A percentile compares a stretch with the other conserved stretches of the same genome.
phyloP scores from a whole-genome alignment of 2,329 filamentous ascomycete genomes.

The Ciborinia camelliae region DNA sequence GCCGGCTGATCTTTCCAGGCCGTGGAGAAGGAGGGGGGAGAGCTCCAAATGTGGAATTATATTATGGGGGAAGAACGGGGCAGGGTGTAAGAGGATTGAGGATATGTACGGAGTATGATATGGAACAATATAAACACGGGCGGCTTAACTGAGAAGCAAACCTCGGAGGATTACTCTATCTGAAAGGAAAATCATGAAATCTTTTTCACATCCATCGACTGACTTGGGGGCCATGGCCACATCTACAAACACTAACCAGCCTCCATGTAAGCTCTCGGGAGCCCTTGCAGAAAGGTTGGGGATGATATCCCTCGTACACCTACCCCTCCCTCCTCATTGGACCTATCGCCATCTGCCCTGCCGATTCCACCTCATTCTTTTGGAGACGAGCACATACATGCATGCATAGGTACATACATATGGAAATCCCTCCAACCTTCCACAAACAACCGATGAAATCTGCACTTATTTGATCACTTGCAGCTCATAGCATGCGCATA shows the following conservation, averaged over 20 bases:
- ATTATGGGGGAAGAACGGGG: constrained; percentile 14
- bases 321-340: not conserved
- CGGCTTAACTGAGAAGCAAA: not conserved
- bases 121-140: constrained; percentile 15
- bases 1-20: not conserved
- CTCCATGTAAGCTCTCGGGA: constrained; percentile 19
- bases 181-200: not conserved
- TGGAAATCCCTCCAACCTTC: not conserved
- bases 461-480: constrained; percentile 13
- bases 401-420: not conserved
- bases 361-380: constrained; percentile 9
- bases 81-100: not conserved
- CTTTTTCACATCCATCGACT: not conserved
- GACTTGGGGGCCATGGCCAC: not conserved
- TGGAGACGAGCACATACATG: constrained; percentile 27
- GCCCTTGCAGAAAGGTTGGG: constrained; percentile 23
- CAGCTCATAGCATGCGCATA: constrained; percentile 1
- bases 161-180: not conserved
- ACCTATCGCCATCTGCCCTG: not conserved
- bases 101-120: too few species aligned
- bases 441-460: constrained; percentile 11
- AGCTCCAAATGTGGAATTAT: constrained; percentile 16
- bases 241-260: not conserved
- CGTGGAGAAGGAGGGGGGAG: not conserved
- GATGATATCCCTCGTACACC: not conserved